These are phyloP conservation scores for Plasmodium gallinaceum DNA, from an alignment of 169 alveolate genomes.

Conservation along the genomic window DNA sequence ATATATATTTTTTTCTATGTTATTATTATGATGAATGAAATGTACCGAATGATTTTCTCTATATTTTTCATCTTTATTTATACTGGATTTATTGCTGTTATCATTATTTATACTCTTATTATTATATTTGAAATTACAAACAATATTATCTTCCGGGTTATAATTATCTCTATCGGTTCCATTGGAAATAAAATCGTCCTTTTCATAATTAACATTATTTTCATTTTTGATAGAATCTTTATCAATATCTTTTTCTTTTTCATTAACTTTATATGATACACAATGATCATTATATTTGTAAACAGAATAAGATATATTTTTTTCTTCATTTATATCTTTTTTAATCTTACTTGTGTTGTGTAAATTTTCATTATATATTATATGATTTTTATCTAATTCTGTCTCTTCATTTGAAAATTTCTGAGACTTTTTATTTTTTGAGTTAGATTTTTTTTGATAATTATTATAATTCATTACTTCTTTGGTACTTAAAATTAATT, in stretches of 20 bases:
- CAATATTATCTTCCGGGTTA: neutral
- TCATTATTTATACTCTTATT: neutral
- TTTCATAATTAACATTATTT: neutral
- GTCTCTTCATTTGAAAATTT: neutral
- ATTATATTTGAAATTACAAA: neutral
- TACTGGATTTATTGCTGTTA: neutral
- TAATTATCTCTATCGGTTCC: neutral
- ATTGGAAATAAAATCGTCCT: neutral
- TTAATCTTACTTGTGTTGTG: neutral
- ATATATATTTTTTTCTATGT: no score
- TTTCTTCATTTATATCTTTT: neutral
- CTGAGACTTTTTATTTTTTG: constrained; percentile 1
- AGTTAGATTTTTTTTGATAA: neutral
- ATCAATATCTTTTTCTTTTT: neutral
- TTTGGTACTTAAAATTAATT: neutral
- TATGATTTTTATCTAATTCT: neutral
- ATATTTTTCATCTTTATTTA: no score
- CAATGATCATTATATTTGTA: neutral
- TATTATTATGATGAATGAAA: no score
- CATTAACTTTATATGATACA: neutral
- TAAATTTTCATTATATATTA: neutral
- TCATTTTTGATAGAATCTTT: neutral
- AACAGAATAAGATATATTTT: neutral
- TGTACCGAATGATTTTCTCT: no score
- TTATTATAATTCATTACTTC: neutral